phyloP scores from a whole-genome alignment of 495 filamentous ascomycete species.

The Xeromyces bisporus region DNA sequence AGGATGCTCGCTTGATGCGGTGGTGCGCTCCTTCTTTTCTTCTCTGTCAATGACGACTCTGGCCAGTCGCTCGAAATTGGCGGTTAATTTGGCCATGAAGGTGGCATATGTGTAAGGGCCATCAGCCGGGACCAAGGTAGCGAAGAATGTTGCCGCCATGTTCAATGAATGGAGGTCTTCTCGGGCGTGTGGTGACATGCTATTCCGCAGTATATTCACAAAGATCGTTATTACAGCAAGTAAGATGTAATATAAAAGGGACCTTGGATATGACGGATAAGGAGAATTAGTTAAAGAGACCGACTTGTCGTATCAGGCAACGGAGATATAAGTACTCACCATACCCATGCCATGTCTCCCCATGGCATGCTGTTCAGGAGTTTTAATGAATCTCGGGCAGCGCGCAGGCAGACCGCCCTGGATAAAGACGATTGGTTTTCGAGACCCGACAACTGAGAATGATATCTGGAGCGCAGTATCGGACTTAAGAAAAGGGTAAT shows the following conservation, averaged over 20 bases:
- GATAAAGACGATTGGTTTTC: conserved; percentile 73
- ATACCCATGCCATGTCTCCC: conserved; percentile 83
- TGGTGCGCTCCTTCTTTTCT: conserved; percentile 62
- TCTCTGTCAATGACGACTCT: conserved; percentile 71
- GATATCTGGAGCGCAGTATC: conserved; percentile 65
- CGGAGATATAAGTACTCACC: conserved; percentile 44
- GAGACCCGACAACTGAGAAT: conserved; percentile 29
- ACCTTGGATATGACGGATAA: no score
- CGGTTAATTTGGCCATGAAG: conserved; percentile 77
- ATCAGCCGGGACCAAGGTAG: conserved; percentile 44
- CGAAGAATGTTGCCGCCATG: conserved; percentile 74
- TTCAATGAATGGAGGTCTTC: conserved; percentile 76
- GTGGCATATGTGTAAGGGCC: conserved; percentile 60
- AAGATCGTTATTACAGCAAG: conserved; percentile 88
- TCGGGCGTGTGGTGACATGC: conserved; percentile 57
- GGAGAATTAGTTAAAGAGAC: no score
- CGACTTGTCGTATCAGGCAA: no score
- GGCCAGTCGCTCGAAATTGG: conserved; percentile 83
- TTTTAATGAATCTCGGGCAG: conserved; percentile 77
- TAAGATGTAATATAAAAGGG: conserved; percentile 88
- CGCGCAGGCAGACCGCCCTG: conserved; percentile 64
- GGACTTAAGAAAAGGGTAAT: conserved; percentile 66
- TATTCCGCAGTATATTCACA: conserved; percentile 80
- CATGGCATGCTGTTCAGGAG: conserved; percentile 86
- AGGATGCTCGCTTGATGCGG: no score